These are phyloP conservation scores for Candida bentonensis DNA, from an alignment of 805 yeast species.

Conservation along the genomic window DNA sequence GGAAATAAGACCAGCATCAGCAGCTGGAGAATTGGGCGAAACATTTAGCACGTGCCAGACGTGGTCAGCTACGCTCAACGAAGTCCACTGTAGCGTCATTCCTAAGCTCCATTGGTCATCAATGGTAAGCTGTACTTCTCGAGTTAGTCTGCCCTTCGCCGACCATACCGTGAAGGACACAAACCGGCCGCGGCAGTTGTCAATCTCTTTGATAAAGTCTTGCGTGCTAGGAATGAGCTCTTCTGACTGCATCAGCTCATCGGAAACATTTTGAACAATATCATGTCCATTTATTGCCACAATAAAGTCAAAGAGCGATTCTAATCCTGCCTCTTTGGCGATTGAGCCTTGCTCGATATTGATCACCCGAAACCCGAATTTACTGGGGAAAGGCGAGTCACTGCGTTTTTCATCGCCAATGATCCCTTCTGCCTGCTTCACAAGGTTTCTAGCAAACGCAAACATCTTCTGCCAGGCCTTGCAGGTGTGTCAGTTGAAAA, in stretches of 20 bases:
- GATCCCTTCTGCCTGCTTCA: conserved; percentile 30
- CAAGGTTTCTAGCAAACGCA: conserved; percentile 52
- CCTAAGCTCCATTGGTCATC: conserved; percentile 36
- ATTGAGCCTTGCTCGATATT: conserved; percentile 32
- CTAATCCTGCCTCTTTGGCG: conserved; percentile 43
- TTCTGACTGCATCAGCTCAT: background rate
- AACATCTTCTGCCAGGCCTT: too few relatives aligned
- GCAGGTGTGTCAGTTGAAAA: too few relatives aligned
- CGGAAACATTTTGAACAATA: conserved; percentile 12
- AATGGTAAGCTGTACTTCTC: conserved; percentile 10
- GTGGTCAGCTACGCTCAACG: conserved; percentile 57
- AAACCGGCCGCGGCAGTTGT: conserved; percentile 23
- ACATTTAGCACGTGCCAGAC: conserved; percentile 79
- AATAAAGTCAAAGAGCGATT: conserved; percentile 79
- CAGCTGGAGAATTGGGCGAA: conserved; percentile 68
- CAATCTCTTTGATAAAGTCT: conserved; percentile 29
- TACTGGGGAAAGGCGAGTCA: conserved; percentile 17
- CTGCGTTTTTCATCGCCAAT: conserved; percentile 16
- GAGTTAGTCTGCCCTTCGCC: conserved; percentile 49
- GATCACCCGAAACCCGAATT: conserved; percentile 55
- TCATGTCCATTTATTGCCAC: conserved; percentile 69
- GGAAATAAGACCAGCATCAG: conserved; percentile 66
- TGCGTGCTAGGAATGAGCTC: background rate
- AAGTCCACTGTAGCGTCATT: conserved; percentile 56
- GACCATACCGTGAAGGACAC: conserved; percentile 61